Percentiles rank a stretch among this genome's conserved stretches.
Conservation (phyloP, 1,284 basidiomycete species). For the Fomitopsis schrenkii region DNA sequence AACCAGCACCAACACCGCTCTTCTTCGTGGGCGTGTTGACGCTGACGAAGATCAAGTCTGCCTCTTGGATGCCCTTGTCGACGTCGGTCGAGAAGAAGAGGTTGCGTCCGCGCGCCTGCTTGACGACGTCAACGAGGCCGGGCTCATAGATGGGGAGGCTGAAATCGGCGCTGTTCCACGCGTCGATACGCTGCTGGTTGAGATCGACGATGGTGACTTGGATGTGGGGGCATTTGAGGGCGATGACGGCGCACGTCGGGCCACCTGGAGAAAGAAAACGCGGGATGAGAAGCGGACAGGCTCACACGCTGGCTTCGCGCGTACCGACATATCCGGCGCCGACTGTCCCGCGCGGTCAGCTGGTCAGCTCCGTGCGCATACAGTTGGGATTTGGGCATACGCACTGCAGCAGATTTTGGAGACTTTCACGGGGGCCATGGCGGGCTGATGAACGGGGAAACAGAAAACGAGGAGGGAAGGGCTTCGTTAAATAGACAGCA, state of each 20-base stretch:
- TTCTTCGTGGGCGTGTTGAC: constrained; percentile 99
- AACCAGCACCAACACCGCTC: constrained; percentile 94
- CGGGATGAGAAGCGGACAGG: constrained; percentile 1
- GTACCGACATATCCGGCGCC: constrained; percentile 96
- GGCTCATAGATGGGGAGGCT: constrained; percentile 94
- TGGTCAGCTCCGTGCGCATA: constrained; percentile 13
- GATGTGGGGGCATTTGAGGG: constrained; percentile 93
- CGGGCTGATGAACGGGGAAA: constrained; percentile 3
- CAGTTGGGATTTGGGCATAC: constrained; percentile 30
- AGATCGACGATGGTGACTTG: constrained; percentile 97
- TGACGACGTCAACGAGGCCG: constrained; percentile 92
- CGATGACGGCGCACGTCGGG: constrained; percentile 93
- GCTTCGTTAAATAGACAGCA: background rate
- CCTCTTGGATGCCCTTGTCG: constrained; percentile 89
- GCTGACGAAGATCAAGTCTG: constrained; percentile 87
- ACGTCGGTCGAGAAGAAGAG: constrained; percentile 97
- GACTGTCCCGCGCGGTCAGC: constrained; percentile 42
- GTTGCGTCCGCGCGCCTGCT: constrained; percentile 86
- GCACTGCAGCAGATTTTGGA: constrained; percentile 89
- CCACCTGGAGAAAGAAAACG: constrained; percentile 52
- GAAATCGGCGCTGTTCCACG: constrained; percentile 87
- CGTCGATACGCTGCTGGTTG: constrained; percentile 91
- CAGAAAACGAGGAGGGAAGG: constrained; percentile 10
- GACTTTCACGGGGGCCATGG: constrained; percentile 65
- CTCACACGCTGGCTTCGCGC: constrained; percentile 23